Conservation (phyloP, 495 filamentous ascomycete genomes). For the Pyronema domesticum region DNA sequence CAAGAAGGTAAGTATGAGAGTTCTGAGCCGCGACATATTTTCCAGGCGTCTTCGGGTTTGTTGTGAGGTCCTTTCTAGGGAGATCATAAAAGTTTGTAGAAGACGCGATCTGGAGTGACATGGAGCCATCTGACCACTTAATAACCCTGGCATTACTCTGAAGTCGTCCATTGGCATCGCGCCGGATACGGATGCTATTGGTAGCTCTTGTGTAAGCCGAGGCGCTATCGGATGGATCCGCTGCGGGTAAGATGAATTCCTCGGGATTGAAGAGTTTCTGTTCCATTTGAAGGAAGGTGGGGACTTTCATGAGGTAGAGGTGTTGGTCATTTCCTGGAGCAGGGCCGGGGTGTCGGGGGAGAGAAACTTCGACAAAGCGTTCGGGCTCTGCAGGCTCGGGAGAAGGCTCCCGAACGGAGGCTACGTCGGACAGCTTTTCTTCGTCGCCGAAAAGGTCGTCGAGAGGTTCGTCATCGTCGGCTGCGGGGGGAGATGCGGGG, state of each 20-base stretch:
- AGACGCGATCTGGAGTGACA: conserved; percentile 53
- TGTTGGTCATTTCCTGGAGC: conserved; percentile 42
- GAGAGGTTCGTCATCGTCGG: conserved; percentile 26
- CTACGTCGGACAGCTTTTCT: conserved; percentile 39
- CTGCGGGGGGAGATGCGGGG: conserved; percentile 6
- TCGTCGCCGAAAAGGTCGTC: conserved; percentile 28
- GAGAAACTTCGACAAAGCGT: conserved; percentile 35
- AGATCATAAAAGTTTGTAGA: conserved; percentile 50
- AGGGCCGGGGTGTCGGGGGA: conserved; percentile 43
- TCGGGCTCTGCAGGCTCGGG: conserved; percentile 27
- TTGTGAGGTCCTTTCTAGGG: conserved; percentile 42
- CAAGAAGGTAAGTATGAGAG: conserved; percentile 51
- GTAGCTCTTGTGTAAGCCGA: conserved; percentile 47
- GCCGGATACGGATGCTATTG: conserved; percentile 52
- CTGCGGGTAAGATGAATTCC: conserved; percentile 42
- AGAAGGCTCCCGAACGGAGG: conserved; percentile 38
- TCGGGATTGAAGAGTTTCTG: conserved; percentile 45
- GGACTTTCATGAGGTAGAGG: conserved; percentile 52
- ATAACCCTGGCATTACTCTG: conserved; percentile 58
- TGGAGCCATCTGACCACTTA: conserved; percentile 55
- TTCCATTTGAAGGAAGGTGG: conserved; percentile 45
- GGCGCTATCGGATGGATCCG: conserved; percentile 24
- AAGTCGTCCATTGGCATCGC: conserved; percentile 39
- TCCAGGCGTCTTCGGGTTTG: conserved; percentile 28
- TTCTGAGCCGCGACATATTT: conserved; percentile 43